Conservation (phyloP, 805 yeast genomes). For the Metschnikowia continentalis region DNA sequence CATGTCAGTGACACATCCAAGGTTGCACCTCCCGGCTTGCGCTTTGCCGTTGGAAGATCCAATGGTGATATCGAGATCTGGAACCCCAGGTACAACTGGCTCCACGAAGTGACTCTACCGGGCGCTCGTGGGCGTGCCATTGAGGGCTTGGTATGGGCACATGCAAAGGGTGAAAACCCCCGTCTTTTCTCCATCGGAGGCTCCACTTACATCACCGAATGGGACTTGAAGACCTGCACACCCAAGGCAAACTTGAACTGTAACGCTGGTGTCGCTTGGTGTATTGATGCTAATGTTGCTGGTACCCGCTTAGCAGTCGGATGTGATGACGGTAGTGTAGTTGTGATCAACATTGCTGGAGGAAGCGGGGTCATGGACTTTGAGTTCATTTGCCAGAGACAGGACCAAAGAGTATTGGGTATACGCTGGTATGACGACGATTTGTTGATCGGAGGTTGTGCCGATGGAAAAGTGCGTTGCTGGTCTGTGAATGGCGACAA, state of each 20-base stretch:
- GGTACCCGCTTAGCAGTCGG: constrained; percentile 77
- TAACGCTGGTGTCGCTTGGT: constrained; percentile 93
- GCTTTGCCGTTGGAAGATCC: constrained; percentile 87
- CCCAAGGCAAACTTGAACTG: constrained; percentile 79
- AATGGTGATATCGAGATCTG: constrained; percentile 96
- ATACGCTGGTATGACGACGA: constrained; percentile 70
- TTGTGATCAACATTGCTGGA: constrained; percentile 76
- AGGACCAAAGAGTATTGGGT: constrained; percentile 74
- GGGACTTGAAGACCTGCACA: constrained; percentile 74
- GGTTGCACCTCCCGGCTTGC: constrained; percentile 48
- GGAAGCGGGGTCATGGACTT: constrained; percentile 83
- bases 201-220: constrained; percentile 83
- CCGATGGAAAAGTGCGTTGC: constrained; percentile 85
- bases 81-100: constrained; percentile 84
- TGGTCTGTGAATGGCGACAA: constrained; percentile 54
- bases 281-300: constrained; percentile 59
- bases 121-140: constrained; percentile 84
- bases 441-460: constrained; percentile 84
- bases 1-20: constrained; percentile 29
- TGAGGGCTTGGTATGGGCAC: constrained; percentile 85
- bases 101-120: constrained; percentile 62
- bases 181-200: constrained; percentile 93
- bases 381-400: constrained; percentile 71
- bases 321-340: constrained; percentile 92
- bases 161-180: constrained; percentile 42